Conservation (phyloP, 495 filamentous ascomycete genomes). For the Neurospora cerealis region DNA sequence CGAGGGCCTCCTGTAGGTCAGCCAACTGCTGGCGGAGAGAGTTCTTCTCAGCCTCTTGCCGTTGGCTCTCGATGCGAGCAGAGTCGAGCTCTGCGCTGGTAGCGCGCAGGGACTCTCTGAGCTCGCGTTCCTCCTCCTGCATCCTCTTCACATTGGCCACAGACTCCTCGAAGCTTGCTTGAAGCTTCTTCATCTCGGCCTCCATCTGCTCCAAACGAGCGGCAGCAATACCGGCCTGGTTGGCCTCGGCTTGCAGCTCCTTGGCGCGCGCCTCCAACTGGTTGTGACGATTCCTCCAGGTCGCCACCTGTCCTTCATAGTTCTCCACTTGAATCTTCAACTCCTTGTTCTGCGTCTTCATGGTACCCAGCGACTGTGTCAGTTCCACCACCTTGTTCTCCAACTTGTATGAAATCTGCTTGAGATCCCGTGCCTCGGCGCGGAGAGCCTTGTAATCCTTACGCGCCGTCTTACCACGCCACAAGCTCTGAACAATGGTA, state of each 20-base stretch:
- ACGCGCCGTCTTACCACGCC: conserved; percentile 78
- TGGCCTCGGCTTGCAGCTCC: conserved; percentile 91
- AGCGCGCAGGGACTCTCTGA: conserved; percentile 66
- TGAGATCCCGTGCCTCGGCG: conserved; percentile 93
- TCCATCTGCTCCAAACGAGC: conserved; percentile 83
- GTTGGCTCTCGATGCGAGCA: conserved; percentile 56
- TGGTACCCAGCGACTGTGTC: conserved; percentile 82
- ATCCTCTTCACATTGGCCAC: conserved; percentile 80
- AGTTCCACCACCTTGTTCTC: conserved; percentile 99
- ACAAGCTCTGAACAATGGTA: conserved; percentile 84
- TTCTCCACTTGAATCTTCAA: conserved; percentile 84
- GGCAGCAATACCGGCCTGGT: conserved; percentile 91
- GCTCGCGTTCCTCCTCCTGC: conserved; percentile 78
- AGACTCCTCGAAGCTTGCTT: conserved; percentile 76
- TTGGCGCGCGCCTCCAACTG: conserved; percentile 82
- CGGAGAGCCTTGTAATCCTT: conserved; percentile 78
- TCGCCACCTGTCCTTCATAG: conserved; percentile 92
- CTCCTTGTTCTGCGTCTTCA: conserved; percentile 88
- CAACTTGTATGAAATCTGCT: conserved; percentile 97
- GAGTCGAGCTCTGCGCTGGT: conserved; percentile 69
- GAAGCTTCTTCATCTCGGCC: conserved; percentile 87
- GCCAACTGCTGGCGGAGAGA: conserved; percentile 75
- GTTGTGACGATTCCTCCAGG: conserved; percentile 84
- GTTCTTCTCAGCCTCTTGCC: conserved; percentile 72
- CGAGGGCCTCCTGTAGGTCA: conserved; percentile 87